Evolutionary conservation across 2,329 filamentous ascomycete species (phyloP).

Genomic region (Tolypocladium tundrense): DNA sequence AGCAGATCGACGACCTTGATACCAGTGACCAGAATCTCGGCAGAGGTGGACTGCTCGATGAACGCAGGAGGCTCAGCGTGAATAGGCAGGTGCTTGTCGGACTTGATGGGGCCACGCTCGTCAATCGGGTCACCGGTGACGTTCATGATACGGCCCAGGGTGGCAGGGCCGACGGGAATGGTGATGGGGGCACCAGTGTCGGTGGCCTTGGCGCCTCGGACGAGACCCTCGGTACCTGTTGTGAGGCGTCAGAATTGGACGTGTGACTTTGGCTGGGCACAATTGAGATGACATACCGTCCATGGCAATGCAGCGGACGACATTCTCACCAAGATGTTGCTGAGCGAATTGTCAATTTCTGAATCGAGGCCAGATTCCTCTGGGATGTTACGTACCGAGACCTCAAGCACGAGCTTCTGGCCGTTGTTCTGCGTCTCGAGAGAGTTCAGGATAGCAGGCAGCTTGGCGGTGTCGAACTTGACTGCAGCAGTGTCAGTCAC

Average conservation of each 20-base stretch:
- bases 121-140: conserved; percentile 99
- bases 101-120: conserved; percentile 97
- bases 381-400: conserved; percentile 57
- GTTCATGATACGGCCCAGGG: conserved; percentile 99
- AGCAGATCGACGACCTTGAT: conserved; percentile 99
- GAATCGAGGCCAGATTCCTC: background rate
- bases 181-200: conserved; percentile 94
- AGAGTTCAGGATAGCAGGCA: conserved; percentile 96
- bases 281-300: conserved; percentile 59
- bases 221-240: conserved; percentile 95
- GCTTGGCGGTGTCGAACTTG: conserved; percentile 91
- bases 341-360: conserved; percentile 35
- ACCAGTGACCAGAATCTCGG: conserved; percentile 95
- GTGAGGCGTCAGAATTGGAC: conserved; percentile 9
- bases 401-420: conserved; percentile 92
- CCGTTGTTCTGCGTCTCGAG: conserved; percentile 84
- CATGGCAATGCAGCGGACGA: conserved; percentile 99
- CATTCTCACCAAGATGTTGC: conserved; percentile 99
- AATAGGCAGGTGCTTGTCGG: conserved; percentile 76
- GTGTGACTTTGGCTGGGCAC: background rate
- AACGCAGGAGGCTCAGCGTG: conserved; percentile 91
- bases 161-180: conserved; percentile 87
- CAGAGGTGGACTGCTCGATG: conserved; percentile 88
- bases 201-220: conserved; percentile 73
- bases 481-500: conserved; percentile 45